Conservation (phyloP, 352 stramenopile genomes). For the Blastocystis sp. region DNA sequence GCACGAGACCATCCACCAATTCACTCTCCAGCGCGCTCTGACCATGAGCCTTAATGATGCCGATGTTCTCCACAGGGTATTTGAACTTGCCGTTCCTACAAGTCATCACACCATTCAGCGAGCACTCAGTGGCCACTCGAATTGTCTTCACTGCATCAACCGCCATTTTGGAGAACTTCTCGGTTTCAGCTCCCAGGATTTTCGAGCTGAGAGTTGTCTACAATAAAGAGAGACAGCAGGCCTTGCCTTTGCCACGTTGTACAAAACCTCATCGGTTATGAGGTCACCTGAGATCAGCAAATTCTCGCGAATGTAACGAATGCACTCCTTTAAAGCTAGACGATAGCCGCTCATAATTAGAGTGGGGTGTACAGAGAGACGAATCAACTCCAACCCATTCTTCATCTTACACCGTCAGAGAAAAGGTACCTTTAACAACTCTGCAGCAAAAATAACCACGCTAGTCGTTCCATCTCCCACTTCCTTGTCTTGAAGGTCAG, state of each 20-base stretch:
- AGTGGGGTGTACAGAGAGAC: conserved; percentile 90
- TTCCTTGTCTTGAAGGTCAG: conserved; percentile 95
- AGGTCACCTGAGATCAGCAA: conserved; percentile 88
- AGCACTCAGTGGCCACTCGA: conserved; percentile 73
- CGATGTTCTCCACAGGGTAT: conserved; percentile 95
- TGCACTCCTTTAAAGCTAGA: conserved; percentile 88
- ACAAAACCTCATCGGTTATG: conserved; percentile 84
- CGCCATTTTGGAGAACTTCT: conserved; percentile 93
- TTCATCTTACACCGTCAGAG: conserved; percentile 2
- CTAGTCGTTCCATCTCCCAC: conserved; percentile 97
- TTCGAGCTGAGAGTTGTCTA: conserved; percentile 98
- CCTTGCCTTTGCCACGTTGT: conserved; percentile 77
- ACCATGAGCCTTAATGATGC: conserved; percentile 94
- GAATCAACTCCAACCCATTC: conserved; percentile 65
- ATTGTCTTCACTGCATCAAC: conserved; percentile 93
- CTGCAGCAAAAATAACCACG: conserved; percentile 95
- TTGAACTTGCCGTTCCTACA: conserved; percentile 68
- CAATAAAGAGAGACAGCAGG: conserved; percentile 65
- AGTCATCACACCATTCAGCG: not conserved
- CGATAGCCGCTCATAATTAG: conserved; percentile 97
- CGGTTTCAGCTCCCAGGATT: conserved; percentile 91
- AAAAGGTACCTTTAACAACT: conserved; percentile 81
- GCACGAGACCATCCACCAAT: conserved; percentile 88
- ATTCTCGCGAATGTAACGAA: conserved; percentile 98
- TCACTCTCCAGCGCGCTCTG: conserved; percentile 77